A percentile compares a stretch with the other conserved stretches of the same genome.
Conservation (phyloP, 306 rosid genomes). For the Acacia acuminata region DNA sequence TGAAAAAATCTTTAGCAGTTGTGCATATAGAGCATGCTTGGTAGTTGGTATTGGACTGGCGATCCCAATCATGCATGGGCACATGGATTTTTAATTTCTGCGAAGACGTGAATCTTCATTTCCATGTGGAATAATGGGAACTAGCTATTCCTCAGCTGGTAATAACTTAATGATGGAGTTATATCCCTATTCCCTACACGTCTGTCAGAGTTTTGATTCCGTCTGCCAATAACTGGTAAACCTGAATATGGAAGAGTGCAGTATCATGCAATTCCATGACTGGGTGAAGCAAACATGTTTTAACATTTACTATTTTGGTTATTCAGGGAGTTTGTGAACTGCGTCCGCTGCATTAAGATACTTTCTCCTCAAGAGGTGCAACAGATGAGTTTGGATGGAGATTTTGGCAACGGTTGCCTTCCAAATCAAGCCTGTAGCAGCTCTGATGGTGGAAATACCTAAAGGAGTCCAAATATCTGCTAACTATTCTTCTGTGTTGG, state of each 20-base stretch:
- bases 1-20: not conserved
- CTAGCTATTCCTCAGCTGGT: not conserved
- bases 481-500: conserved; percentile 42
- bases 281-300: not conserved
- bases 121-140: not conserved
- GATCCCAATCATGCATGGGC: not conserved
- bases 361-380: conserved; percentile 96
- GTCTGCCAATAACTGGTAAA: not conserved
- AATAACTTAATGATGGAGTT: not conserved
- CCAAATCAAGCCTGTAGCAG: conserved; percentile 96
- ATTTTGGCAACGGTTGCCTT: conserved; percentile 68
- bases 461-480: conserved; percentile 30
- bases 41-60: not conserved
- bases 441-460: conserved; percentile 86
- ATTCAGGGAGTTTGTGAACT: conserved; percentile 90
- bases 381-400: conserved; percentile 95
- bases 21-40: not conserved
- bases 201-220: not conserved
- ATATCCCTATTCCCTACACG: not conserved
- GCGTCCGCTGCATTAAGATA: conserved; percentile 89
- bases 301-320: conserved; percentile 21
- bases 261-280: not conserved
- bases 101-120: not conserved
- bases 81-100: not conserved
- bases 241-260: not conserved